Percentiles rank a stretch among this genome's conserved stretches.
Conservation (phyloP, 345 rosid species). For the Corchorus olitorius region DNA sequence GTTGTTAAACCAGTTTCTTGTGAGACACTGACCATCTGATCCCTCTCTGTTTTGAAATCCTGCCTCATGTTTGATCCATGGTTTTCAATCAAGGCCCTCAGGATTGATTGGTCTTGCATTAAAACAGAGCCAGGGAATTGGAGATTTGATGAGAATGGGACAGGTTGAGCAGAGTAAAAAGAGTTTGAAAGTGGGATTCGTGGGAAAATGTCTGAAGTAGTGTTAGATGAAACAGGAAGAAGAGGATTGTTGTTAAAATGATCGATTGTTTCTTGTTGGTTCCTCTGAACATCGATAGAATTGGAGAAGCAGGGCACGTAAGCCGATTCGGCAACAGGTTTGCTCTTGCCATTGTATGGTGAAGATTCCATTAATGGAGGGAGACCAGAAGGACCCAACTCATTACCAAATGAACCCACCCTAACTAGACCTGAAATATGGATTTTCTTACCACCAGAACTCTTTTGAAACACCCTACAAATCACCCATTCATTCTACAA, state of each 20-base stretch:
- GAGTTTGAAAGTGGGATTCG: conserved; percentile 39
- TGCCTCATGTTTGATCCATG: conserved; percentile 36
- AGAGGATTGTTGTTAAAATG: conserved; percentile 42
- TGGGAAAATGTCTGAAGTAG: conserved; percentile 22
- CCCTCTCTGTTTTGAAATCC: conserved; percentile 41
- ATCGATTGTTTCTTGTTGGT: conserved; percentile 28
- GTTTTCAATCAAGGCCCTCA: conserved; percentile 52
- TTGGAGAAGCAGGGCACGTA: conserved; percentile 91
- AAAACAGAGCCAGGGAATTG: conserved; percentile 41
- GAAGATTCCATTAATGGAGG: conserved; percentile 75
- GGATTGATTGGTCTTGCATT: conserved; percentile 49
- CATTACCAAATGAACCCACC: conserved; percentile 45
- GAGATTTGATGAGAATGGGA: conserved; percentile 26
- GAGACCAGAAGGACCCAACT: conserved; percentile 41
- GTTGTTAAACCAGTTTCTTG: conserved; percentile 57
- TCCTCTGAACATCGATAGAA: conserved; percentile 38
- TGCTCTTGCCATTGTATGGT: conserved; percentile 31
- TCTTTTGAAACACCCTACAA: conserved; percentile 83
- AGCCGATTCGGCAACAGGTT: conserved; percentile 34
- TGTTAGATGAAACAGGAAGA: conserved; percentile 27
- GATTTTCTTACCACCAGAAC: conserved; percentile 64
- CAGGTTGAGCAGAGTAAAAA: conserved; percentile 37
- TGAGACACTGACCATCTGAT: conserved; percentile 42
- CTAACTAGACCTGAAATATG: conserved; percentile 54
- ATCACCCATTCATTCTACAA: conserved; percentile 94